Percentiles rank a stretch among this genome's conserved stretches.
These are phyloP conservation scores for Calonectria pauciramosa DNA, from an alignment of 2,329 filamentous ascomycete species.

Conservation along the genomic window DNA sequence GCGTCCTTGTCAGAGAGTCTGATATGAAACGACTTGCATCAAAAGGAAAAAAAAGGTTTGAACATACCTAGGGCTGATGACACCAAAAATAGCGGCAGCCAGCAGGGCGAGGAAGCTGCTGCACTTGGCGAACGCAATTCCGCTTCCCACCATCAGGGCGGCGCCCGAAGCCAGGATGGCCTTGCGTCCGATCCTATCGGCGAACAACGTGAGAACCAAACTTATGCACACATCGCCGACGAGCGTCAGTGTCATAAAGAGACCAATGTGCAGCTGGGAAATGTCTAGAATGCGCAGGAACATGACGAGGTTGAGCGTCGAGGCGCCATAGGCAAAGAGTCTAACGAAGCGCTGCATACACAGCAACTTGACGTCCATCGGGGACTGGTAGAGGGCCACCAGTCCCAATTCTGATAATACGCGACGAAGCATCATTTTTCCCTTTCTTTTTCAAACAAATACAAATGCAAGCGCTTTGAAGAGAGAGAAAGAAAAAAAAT, in stretches of 20 bases:
- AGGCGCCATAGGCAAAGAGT: conserved; percentile 73
- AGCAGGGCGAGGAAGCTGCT: conserved; percentile 72
- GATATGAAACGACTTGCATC: neutral
- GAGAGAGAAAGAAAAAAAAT: neutral
- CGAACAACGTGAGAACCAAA: conserved; percentile 69
- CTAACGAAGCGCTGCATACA: conserved; percentile 72
- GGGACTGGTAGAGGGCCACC: conserved; percentile 40
- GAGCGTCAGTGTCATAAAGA: conserved; percentile 77
- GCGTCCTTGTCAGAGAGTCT: neutral
- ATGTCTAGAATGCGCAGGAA: conserved; percentile 66
- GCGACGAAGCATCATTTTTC: conserved; percentile 3
- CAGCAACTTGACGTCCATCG: conserved; percentile 61
- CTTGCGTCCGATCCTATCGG: conserved; percentile 69
- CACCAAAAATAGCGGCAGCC: conserved; percentile 69
- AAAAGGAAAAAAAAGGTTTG: no score
- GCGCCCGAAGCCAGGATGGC: conserved; percentile 68
- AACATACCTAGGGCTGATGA: conserved; percentile 70
- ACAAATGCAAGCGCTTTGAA: neutral
- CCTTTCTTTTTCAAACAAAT: no score
- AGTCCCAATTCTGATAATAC: conserved; percentile 42
- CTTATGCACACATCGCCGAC: conserved; percentile 72
- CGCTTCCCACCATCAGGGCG: conserved; percentile 67
- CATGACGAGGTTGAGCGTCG: conserved; percentile 69
- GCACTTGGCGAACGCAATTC: conserved; percentile 66
- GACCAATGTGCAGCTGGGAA: conserved; percentile 66